Evolutionary conservation across 148 eudicot genomes (phyloP).

Genomic region (Amaranthus palmeri): DNA sequence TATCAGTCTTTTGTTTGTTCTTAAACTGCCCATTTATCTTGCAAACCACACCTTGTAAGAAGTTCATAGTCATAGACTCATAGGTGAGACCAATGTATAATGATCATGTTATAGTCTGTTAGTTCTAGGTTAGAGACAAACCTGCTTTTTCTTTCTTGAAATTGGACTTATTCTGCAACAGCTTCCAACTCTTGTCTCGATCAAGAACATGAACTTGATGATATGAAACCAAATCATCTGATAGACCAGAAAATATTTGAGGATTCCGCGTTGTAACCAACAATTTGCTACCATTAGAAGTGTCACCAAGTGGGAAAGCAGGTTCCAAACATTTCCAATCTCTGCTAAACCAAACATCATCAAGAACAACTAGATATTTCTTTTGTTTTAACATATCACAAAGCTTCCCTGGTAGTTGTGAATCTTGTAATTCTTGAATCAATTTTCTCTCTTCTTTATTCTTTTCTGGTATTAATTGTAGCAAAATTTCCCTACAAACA

Average conservation of each 20-base stretch:
- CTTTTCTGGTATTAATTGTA: constrained; percentile 2
- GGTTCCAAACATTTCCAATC: constrained; percentile 12
- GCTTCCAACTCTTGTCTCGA: constrained; percentile 7
- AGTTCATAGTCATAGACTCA: too few species aligned
- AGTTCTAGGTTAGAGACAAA: neutral
- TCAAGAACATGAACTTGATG: neutral
- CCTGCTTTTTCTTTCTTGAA: neutral
- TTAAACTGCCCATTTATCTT: too few species aligned
- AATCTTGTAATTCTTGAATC: neutral
- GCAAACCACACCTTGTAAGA: too few species aligned
- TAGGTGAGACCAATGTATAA: too few species aligned
- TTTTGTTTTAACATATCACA: neutral
- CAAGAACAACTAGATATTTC: constrained; percentile 25
- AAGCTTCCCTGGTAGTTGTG: constrained; percentile 16
- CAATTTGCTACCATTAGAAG: neutral
- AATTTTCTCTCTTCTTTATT: neutral
- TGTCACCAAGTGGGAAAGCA: constrained; percentile 2
- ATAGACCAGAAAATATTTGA: neutral
- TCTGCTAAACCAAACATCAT: constrained; percentile 22
- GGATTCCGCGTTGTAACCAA: constrained; percentile 14
- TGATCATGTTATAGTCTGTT: neutral
- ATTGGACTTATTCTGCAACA: neutral
- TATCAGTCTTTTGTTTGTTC: too few species aligned
- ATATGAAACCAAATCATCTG: neutral
- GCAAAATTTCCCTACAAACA: constrained; percentile 13